Percentiles rank a stretch among this genome's conserved stretches.
Evolutionary conservation across 495 filamentous ascomycete genomes (phyloP).

Genomic region (Chaetomium fimeti): DNA sequence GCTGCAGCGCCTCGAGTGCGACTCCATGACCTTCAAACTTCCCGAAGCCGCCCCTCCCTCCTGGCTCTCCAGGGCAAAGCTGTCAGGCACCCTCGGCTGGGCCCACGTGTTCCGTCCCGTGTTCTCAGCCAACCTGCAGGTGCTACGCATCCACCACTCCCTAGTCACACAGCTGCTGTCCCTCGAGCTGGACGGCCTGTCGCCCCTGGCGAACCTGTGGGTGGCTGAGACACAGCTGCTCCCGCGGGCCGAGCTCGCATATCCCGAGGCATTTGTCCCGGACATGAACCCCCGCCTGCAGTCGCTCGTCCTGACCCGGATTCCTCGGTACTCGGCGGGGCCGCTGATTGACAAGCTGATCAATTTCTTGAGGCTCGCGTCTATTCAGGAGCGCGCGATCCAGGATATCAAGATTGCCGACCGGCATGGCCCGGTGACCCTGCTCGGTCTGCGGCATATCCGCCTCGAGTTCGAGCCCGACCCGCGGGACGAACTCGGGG

Average conservation of each 20-base stretch:
- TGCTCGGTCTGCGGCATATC: slow-evolving; percentile 45
- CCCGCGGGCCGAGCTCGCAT: slow-evolving; percentile 38
- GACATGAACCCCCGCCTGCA: slow-evolving; percentile 49
- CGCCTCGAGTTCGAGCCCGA: slow-evolving; percentile 44
- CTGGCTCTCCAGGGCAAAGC: slow-evolving; percentile 24
- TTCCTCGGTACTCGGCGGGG: slow-evolving; percentile 45
- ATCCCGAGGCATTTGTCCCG: slow-evolving; percentile 43
- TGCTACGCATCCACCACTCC: slow-evolving; percentile 49
- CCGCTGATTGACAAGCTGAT: slow-evolving; percentile 39
- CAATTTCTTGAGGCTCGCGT: slow-evolving; percentile 40
- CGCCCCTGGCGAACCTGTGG: slow-evolving; percentile 30
- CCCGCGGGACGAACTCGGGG: slow-evolving; percentile 29
- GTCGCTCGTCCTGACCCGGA: slow-evolving; percentile 41
- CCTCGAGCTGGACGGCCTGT: slow-evolving; percentile 28
- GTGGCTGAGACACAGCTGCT: slow-evolving; percentile 42
- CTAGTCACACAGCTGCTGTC: slow-evolving; percentile 46
- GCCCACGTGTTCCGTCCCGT: slow-evolving; percentile 47
- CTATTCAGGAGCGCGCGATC: slow-evolving; percentile 42
- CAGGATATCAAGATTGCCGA: slow-evolving; percentile 18
- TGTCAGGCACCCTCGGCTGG: slow-evolving; percentile 39
- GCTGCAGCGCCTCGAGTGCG: slow-evolving; percentile 48
- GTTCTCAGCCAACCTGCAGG: slow-evolving; percentile 45
- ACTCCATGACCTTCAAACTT: slow-evolving; percentile 27
- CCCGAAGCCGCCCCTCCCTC: slow-evolving; percentile 5
- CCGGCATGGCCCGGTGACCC: slow-evolving; percentile 30